Evolutionary conservation across 2,329 filamentous ascomycete species (phyloP), one percentile per base, ranked within the genome.

Genomic region (Trichoderma hamatum): DNA sequence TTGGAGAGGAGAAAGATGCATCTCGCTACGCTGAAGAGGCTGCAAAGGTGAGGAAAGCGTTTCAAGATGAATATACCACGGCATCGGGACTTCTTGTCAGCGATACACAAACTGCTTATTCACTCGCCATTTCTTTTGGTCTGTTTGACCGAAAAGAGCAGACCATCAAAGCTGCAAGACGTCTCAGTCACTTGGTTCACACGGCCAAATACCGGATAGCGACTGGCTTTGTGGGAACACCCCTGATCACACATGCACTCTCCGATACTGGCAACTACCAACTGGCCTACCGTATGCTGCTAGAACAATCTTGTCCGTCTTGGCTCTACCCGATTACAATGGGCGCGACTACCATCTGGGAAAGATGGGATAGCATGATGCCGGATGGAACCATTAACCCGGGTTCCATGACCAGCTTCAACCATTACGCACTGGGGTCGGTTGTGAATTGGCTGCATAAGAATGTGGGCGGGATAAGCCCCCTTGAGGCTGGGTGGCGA

Each of bases 391-490:
- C 71, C 0, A 72, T 85, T 19, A 85, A 85, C 66, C 76, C 80
- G 0, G 81, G 83, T 0, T 72, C 76, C 36, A 85, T 85, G 84
- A 84, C 82, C 0, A 84, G 82, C 21, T 84, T 84, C 70, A 84
- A 85, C 36, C 83, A 85, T 70, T 85, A 85, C 66, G 80, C 84
- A 0, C 80, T 84, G n/a, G 83, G 83, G 0, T 81, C 82, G 0
- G 82, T 85, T 1, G 82, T 80, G 2, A 78, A 83, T 69, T 85
- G 82, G 82, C 78, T 85, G 30, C 82, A 84, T 68, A 75, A 78
- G 49, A 78, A 76, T 4, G 76, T 84, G 13, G 83, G 81, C 1
- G 83, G 82, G 0, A 72, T 84, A 0, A 76, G 76, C 0, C 79
- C 80, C 0, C 75, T 75, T 1, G 77, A 80, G 49, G 78, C 82